A percentile compares a stretch with the other conserved stretches of the same genome.
These are phyloP conservation scores for Fusarium brevicatenulatum DNA, from an alignment of 2,329 filamentous ascomycete genomes.

Conservation along the genomic window DNA sequence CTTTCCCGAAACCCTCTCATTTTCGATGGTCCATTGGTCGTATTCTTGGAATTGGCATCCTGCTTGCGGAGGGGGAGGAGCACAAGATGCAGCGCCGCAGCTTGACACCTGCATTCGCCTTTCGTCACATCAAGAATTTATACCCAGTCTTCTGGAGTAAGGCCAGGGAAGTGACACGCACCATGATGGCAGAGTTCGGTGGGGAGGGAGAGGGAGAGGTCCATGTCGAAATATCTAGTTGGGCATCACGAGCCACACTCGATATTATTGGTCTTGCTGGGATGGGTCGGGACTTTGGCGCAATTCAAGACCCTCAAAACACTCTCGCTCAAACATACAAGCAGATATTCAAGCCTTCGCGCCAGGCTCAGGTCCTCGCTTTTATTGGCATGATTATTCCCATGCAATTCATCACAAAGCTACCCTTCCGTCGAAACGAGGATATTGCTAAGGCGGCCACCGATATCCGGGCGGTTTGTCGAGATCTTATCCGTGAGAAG, in stretches of 20 bases:
- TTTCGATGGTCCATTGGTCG: slow-evolving; percentile 67
- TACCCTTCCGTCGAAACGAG: slow-evolving; percentile 79
- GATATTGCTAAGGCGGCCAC: slow-evolving; percentile 66
- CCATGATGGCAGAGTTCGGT: slow-evolving; percentile 60
- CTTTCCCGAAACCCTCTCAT: slow-evolving; percentile 71
- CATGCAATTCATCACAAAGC: slow-evolving; percentile 64
- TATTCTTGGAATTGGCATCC: slow-evolving; percentile 75
- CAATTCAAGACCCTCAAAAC: slow-evolving; percentile 69
- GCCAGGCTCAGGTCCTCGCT: slow-evolving; percentile 64
- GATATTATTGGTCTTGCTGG: slow-evolving; percentile 81
- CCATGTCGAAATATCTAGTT: slow-evolving; percentile 67
- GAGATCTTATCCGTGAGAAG: slow-evolving; percentile 76
- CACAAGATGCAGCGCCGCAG: slow-evolving; percentile 85
- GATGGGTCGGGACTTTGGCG: slow-evolving; percentile 75
- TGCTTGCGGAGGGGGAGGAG: slow-evolving; percentile 90
- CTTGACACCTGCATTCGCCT: slow-evolving; percentile 85
- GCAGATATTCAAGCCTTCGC: slow-evolving; percentile 63
- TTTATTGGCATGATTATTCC: slow-evolving; percentile 72
- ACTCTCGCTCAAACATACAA: slow-evolving; percentile 68
- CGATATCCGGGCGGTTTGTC: slow-evolving; percentile 73
- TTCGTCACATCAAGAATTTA: slow-evolving; percentile 84
- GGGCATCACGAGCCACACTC: slow-evolving; percentile 74
- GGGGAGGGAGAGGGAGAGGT: slow-evolving; percentile 48
- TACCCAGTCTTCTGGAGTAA: slow-evolving; percentile 89
- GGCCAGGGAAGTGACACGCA: slow-evolving; percentile 71